phyloP scores from a whole-genome alignment of 2,329 filamentous ascomycete genomes.

The Stagonosporopsis vannaccii region DNA sequence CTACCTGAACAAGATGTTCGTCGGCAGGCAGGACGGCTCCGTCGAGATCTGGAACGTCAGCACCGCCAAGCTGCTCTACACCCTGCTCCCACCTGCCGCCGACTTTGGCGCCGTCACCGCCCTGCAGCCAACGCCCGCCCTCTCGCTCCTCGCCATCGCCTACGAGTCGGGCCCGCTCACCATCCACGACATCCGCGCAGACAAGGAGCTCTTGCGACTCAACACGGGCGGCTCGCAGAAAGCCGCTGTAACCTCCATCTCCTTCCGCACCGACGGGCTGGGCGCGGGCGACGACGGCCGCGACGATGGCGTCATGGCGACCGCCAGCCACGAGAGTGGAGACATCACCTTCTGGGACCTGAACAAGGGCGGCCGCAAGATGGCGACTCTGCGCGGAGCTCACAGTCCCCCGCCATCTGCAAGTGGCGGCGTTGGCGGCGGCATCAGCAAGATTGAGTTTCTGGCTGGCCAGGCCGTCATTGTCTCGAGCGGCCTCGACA shows the following conservation, averaged over 20 bases:
- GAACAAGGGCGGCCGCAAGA: slow-evolving; percentile 84
- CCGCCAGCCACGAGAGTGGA: slow-evolving; percentile 77
- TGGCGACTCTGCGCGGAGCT: slow-evolving; percentile 84
- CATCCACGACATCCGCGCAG: slow-evolving; percentile 81
- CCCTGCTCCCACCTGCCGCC: slow-evolving; percentile 77
- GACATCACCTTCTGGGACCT: slow-evolving; percentile 97
- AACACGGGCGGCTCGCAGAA: slow-evolving; percentile 68
- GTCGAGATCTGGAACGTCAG: slow-evolving; percentile 98
- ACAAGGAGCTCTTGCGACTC: slow-evolving; percentile 74
- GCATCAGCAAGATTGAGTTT: slow-evolving; percentile 88
- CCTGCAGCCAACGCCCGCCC: slow-evolving; percentile 80
- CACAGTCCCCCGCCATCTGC: slow-evolving; percentile 76
- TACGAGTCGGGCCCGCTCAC: slow-evolving; percentile 80
- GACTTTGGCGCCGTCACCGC: slow-evolving; percentile 84
- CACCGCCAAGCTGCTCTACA: slow-evolving; percentile 89
- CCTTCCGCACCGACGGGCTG: slow-evolving; percentile 87
- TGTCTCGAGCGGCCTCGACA: slow-evolving; percentile 89
- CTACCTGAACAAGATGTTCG: slow-evolving; percentile 94
- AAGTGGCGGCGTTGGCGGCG: slow-evolving; percentile 67
- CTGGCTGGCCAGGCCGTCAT: slow-evolving; percentile 87
- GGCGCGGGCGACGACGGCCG: slow-evolving; percentile 89
- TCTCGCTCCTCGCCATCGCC: slow-evolving; percentile 87
- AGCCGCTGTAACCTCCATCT: slow-evolving; percentile 77
- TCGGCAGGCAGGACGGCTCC: slow-evolving; percentile 83
- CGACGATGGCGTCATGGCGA: slow-evolving; percentile 90